Percentiles rank a stretch among this genome's conserved stretches.
These are phyloP conservation scores for Alternaria brassicae DNA, from an alignment of 2,329 filamentous ascomycete species.

Conservation along the genomic window DNA sequence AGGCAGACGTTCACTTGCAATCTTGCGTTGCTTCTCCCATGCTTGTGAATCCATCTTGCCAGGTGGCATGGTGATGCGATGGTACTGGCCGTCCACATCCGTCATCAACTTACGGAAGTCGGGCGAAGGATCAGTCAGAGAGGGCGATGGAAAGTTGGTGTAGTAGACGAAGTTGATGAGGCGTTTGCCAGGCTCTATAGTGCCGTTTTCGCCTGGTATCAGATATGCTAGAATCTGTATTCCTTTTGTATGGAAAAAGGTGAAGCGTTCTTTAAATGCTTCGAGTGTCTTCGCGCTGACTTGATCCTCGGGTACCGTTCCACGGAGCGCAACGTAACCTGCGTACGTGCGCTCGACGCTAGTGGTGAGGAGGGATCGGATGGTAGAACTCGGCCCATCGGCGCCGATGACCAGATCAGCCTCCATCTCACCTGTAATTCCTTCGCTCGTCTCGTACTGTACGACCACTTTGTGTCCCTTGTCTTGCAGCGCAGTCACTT, in stretches of 20 bases:
- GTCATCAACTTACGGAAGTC: slow-evolving; percentile 56
- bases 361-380: slow-evolving; percentile 31
- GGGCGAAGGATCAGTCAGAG: slow-evolving; percentile 42
- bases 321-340: slow-evolving; percentile 44
- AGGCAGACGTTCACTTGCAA: slow-evolving; percentile 45
- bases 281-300: slow-evolving; percentile 29
- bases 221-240: slow-evolving; percentile 53
- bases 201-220: slow-evolving; percentile 55
- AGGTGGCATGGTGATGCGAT: slow-evolving; percentile 54
- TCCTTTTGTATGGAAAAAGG: slow-evolving; percentile 50
- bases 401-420: slow-evolving; percentile 43
- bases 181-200: slow-evolving; percentile 49
- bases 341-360: slow-evolving; percentile 37
- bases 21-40: slow-evolving; percentile 50
- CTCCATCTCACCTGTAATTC: slow-evolving; percentile 21
- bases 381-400: slow-evolving; percentile 43
- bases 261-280: slow-evolving; percentile 50
- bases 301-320: slow-evolving; percentile 36
- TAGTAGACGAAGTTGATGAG: slow-evolving; percentile 60
- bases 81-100: slow-evolving; percentile 50
- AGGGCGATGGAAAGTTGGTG: slow-evolving; percentile 46
- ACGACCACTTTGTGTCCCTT: slow-evolving; percentile 26
- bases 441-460: slow-evolving; percentile 26
- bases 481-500: slow-evolving; percentile 31
- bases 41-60: slow-evolving; percentile 50